Evolutionary conservation across 129 eudicot genomes (phyloP).

Genomic region (Ambrosia trifida): DNA sequence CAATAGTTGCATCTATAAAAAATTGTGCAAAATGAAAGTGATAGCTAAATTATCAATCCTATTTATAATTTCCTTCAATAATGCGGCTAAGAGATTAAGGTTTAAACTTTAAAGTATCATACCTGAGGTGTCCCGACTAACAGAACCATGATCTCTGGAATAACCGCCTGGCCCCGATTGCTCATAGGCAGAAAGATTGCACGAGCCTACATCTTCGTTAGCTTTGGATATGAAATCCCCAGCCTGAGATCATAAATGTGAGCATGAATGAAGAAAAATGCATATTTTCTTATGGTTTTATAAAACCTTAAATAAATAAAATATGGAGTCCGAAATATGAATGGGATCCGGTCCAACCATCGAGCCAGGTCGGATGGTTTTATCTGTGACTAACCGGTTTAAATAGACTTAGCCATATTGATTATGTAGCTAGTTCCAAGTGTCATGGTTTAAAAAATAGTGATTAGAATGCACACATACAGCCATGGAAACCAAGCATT

Average conservation of each 20-base stretch:
- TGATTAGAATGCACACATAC: slow-evolving; percentile 67
- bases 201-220: slow-evolving; percentile 95
- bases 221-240: slow-evolving; percentile 94
- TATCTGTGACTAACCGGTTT: too few relatives aligned
- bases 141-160: slow-evolving; percentile 98
- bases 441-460: too few relatives aligned
- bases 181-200: slow-evolving; percentile 84
- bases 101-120: slow-evolving; percentile 18
- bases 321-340: too few relatives aligned
- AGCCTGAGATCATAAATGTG: slow-evolving; percentile 48
- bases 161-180: slow-evolving; percentile 73
- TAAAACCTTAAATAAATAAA: not conserved
- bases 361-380: too few relatives aligned
- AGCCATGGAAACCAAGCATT: slow-evolving; percentile 98
- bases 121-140: slow-evolving; percentile 97
- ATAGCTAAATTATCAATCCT: too few relatives aligned
- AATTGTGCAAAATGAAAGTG: too few relatives aligned
- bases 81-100: slow-evolving; percentile 1
- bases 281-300: too few relatives aligned
- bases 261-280: not conserved
- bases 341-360: too few relatives aligned
- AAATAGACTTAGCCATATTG: too few relatives aligned
- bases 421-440: too few relatives aligned
- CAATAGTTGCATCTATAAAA: too few relatives aligned
- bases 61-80: too few relatives aligned